Conservation (phyloP, 805 yeast species). For the Hanseniaspora taiwanica region DNA sequence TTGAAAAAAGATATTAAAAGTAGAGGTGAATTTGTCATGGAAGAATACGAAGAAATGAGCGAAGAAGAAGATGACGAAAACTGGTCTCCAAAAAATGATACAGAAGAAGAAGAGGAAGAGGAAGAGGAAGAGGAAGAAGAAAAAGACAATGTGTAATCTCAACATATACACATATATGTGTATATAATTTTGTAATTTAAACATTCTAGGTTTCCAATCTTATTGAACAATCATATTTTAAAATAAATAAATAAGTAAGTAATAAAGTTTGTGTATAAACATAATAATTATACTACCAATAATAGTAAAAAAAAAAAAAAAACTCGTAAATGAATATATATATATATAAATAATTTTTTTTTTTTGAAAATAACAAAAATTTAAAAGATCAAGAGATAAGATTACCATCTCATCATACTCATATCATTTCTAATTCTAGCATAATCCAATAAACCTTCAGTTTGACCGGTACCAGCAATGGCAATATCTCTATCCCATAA, state of each 20-base stretch:
- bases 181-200: too few relatives aligned
- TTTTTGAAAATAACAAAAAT: too few relatives aligned
- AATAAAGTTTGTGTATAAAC: too few relatives aligned
- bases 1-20: background rate
- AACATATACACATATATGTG: too few relatives aligned
- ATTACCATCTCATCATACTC: conserved; percentile 76
- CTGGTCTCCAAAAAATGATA: background rate
- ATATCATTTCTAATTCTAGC: conserved; percentile 77
- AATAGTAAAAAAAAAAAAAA: background rate
- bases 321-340: background rate
- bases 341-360: too few relatives aligned
- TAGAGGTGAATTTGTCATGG: background rate
- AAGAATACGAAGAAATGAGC: background rate
- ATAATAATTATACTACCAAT: too few relatives aligned
- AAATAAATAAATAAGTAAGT: too few relatives aligned
- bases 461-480: conserved; percentile 73
- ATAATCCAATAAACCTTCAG: conserved; percentile 75
- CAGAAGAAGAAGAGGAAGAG: conserved; percentile 1
- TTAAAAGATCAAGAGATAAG: too few relatives aligned
- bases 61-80: background rate
- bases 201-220: too few relatives aligned
- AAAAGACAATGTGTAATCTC: background rate
- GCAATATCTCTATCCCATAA: conserved; percentile 82
- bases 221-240: too few relatives aligned
- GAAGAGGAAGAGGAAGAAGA: conserved; percentile 3